phyloP scores from a whole-genome alignment of 2,329 filamentous ascomycete genomes.

The Aspergillus neoniger region DNA sequence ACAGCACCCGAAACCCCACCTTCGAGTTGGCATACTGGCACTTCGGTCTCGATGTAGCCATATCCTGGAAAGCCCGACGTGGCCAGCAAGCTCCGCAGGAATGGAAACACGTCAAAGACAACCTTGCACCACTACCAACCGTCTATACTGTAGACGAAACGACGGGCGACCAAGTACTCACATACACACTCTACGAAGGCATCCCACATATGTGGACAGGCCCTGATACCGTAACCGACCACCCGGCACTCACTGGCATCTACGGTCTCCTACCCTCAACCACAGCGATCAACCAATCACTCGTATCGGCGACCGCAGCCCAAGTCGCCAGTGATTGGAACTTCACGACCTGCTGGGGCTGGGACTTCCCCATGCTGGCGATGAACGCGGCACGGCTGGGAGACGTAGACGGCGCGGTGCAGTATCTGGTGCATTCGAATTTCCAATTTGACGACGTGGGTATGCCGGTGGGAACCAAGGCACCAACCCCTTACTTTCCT shows the following conservation, averaged over 20 bases:
- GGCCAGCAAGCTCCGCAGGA: constrained; percentile 43
- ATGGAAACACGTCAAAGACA: constrained; percentile 54
- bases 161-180: constrained; percentile 34
- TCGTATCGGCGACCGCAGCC: constrained; percentile 41
- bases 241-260: constrained; percentile 50
- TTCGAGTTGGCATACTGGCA: constrained; percentile 65
- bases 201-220: constrained; percentile 49
- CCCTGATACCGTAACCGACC: constrained; percentile 42
- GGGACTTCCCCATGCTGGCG: constrained; percentile 51
- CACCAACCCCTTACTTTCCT: constrained; percentile 62
- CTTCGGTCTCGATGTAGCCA: constrained; percentile 59
- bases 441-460: constrained; percentile 61
- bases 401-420: constrained; percentile 45
- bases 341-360: constrained; percentile 47
- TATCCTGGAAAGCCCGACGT: constrained; percentile 55
- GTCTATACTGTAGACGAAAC: constrained; percentile 20
- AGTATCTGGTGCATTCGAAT: constrained; percentile 50
- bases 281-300: constrained; percentile 39
- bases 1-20: constrained; percentile 58
- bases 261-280: constrained; percentile 49
- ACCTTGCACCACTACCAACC: constrained; percentile 57
- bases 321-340: constrained; percentile 47
- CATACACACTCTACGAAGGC: constrained; percentile 59
- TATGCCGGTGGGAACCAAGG: constrained; percentile 55
- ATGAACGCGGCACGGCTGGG: constrained; percentile 50